Evolutionary conservation across 495 filamentous ascomycete species (phyloP), one percentile per base, ranked within the genome.

Genomic region (Rhizodiscina lignyota): DNA sequence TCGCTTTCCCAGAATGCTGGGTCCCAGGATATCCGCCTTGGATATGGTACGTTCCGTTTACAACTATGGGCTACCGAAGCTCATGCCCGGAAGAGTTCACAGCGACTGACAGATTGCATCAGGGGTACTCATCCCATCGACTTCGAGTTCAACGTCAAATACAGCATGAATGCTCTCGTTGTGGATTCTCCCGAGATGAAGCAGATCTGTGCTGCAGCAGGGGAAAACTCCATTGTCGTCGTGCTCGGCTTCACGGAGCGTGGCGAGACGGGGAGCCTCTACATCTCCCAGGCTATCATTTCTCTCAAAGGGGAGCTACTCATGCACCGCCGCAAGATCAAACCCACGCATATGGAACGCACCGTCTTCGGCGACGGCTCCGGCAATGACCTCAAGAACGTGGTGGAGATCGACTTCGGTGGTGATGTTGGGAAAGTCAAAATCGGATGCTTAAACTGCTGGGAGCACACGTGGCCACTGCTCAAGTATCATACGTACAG

Each of bases 331-430:
- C 50, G 65, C 6, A 76, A 75, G 55, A 53, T 74, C 30, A 76
- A 78, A 48, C 56, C 68, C 0, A 75, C 70, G 18, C 71, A 75
- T 38, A 65, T 74, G 60, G 72, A 78, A 47, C 61, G 70, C 4
- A 70, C 69, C 0, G 52, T 76, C 21, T 76, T 68, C 33, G 71
- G 72, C 0, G 70, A 78, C 43, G 60, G 56, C 0, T 54, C 49
- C 0, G 67, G 61, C 0, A 53, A 61, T 17, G 56, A 50, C 35
- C 34, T 68, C 5, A 21, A 30, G 0, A 56, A 49, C 32, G 71
- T 74, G 1, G 61, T 44, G 0, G 55, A 67, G 18, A 45, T 59
- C 2, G 44, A 61, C 4, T 43, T 62, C 6, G 58, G 50, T 8
- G n/a, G n/a, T n/a, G n/a, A n/a, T n/a, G n/a, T n/a, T n/a, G n/a